Percentiles rank a stretch among this genome's conserved stretches.
Evolutionary conservation across 306 rosid genomes (phyloP).

Genomic region (Potentilla sterilis): DNA sequence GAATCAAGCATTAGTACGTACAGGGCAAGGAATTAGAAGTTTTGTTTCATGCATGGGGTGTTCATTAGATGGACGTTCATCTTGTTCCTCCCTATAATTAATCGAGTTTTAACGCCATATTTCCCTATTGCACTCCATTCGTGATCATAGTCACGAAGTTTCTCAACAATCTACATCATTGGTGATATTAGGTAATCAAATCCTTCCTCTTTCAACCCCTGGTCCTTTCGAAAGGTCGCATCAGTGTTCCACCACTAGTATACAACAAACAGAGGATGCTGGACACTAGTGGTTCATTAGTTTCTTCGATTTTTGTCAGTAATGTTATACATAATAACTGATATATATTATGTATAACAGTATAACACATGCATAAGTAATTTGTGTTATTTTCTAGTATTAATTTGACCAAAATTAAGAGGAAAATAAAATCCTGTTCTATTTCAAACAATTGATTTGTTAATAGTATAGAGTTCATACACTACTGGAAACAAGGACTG

Average conservation of each 20-base stretch:
- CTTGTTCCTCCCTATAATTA: background rate
- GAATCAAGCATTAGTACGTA: background rate
- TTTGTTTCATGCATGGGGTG: background rate
- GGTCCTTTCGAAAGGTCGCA: constrained; percentile 17
- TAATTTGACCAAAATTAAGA: background rate
- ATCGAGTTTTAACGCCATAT: background rate
- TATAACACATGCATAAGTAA: too few relatives aligned
- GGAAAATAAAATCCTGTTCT: too few relatives aligned
- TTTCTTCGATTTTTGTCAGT: background rate
- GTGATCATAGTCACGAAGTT: background rate
- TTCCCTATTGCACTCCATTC: background rate
- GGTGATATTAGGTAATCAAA: constrained; percentile 2
- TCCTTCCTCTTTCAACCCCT: background rate
- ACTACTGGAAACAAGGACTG: too few relatives aligned
- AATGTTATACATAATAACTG: background rate
- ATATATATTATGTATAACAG: too few relatives aligned
- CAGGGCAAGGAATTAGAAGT: background rate
- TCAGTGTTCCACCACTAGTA: background rate
- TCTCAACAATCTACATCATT: constrained; percentile 11
- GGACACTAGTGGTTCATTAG: background rate
- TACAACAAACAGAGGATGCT: background rate
- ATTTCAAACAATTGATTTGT: background rate
- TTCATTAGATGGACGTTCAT: background rate
- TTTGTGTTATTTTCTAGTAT: background rate
- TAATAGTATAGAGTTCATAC: background rate